These are phyloP conservation scores for Elaeis oleifera DNA, from an alignment of 202 grass and related monocot genomes.

Conservation along the genomic window DNA sequence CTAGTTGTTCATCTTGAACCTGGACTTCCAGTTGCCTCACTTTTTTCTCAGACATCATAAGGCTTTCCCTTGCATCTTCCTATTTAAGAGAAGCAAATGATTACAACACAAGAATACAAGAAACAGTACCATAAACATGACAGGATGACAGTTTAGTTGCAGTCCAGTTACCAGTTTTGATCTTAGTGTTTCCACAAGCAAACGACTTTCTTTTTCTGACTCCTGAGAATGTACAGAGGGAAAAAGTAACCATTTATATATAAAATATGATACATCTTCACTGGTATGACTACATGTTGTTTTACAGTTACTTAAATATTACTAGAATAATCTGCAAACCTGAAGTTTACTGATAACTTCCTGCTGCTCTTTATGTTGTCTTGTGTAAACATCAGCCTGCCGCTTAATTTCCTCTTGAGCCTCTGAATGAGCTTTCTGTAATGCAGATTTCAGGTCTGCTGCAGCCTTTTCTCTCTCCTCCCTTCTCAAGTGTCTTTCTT, in stretches of 20 bases:
- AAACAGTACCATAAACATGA: background rate
- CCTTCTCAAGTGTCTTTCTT: constrained; percentile 82
- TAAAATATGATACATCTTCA: no score
- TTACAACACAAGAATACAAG: background rate
- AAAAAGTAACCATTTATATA: no score
- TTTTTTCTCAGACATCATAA: constrained; percentile 87
- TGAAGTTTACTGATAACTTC: constrained; percentile 92
- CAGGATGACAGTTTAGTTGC: background rate
- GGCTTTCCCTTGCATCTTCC: constrained; percentile 80
- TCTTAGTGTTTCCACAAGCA: constrained; percentile 70
- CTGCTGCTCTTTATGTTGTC: constrained; percentile 73
- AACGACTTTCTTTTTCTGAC: constrained; percentile 72
- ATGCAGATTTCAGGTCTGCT: constrained; percentile 74
- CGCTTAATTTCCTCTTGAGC: constrained; percentile 72
- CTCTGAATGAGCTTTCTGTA: constrained; percentile 55
- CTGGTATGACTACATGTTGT: no score
- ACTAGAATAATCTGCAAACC: constrained; percentile 17
- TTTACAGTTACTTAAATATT: background rate
- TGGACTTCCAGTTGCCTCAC: constrained; percentile 73
- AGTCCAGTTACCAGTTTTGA: constrained; percentile 65
- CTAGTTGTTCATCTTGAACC: constrained; percentile 62
- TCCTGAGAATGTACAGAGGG: constrained; percentile 33
- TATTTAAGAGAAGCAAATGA: constrained; percentile 23
- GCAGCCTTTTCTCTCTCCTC: constrained; percentile 81
- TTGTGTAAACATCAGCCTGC: constrained; percentile 47